A percentile compares a stretch with the other conserved stretches of the same genome.
phyloP scores from a whole-genome alignment of 1,139 yeast species.

The Pichia sp. region DNA sequence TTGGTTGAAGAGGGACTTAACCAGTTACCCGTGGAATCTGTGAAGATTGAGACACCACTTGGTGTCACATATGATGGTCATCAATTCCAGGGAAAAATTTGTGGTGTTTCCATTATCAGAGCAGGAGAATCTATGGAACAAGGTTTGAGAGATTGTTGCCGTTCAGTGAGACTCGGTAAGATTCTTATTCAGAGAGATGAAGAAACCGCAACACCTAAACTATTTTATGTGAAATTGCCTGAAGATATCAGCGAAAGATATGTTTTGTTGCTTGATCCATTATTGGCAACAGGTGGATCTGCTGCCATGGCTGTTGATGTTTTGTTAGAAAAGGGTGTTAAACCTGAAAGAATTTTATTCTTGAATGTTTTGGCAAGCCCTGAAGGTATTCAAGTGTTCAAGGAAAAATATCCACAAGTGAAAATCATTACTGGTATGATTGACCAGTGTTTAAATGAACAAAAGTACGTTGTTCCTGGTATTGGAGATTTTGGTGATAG shows the following conservation, averaged over 20 bases:
- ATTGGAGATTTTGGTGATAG: conserved; percentile 98
- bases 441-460: conserved; percentile 77
- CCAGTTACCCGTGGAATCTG: conserved; percentile 74
- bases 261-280: conserved; percentile 88
- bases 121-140: conserved; percentile 99
- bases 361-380: conserved; percentile 90
- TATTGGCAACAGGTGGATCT: conserved; percentile 98
- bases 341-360: conserved; percentile 77
- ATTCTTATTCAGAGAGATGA: conserved; percentile 95
- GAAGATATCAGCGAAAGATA: conserved; percentile 82
- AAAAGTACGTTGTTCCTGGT: conserved; percentile 86
- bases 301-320: conserved; percentile 97
- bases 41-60: conserved; percentile 67
- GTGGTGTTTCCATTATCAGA: conserved; percentile 95
- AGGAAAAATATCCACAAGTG: conserved; percentile 69
- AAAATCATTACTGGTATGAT: conserved; percentile 90
- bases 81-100: conserved; percentile 79
- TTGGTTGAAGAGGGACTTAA: conserved; percentile 93
- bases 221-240: conserved; percentile 89
- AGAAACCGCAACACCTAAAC: conserved; percentile 72
- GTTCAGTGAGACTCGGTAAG: conserved; percentile 93
- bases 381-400: conserved; percentile 80
- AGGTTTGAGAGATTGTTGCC: conserved; percentile 92
- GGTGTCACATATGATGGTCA: conserved; percentile 71
- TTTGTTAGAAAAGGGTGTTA: conserved; percentile 75